Evolutionary conservation across 108 stramenopile genomes (phyloP).

Genomic region (Conticribra weissflogii): DNA sequence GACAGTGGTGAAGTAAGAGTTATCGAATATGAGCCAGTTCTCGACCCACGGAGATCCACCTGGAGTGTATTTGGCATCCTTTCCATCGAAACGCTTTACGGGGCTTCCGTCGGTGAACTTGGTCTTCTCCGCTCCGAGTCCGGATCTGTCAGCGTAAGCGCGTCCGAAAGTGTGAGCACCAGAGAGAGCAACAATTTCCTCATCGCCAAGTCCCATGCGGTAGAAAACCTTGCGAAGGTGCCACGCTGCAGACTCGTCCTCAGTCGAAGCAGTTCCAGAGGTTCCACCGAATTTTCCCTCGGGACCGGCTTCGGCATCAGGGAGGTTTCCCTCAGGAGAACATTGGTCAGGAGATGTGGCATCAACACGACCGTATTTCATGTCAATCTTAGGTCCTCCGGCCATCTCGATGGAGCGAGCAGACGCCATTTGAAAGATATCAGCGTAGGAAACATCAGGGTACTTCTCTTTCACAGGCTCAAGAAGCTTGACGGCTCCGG

Average conservation of each 20-base stretch:
- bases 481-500: conserved; percentile 61
- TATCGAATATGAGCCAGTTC: conserved; percentile 81
- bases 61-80: conserved; percentile 85
- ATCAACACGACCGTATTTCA: conserved; percentile 87
- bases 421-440: conserved; percentile 78
- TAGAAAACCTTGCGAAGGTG: conserved; percentile 94
- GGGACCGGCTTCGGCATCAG: conserved; percentile 79
- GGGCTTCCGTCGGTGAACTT: conserved; percentile 92
- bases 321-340: conserved; percentile 79
- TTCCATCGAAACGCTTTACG: conserved; percentile 82
- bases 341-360: conserved; percentile 46
- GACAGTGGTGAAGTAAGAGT: conserved; percentile 82
- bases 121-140: conserved; percentile 85
- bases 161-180: conserved; percentile 95
- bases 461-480: conserved; percentile 86
- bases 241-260: conserved; percentile 53
- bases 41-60: conserved; percentile 89
- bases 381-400: conserved; percentile 79
- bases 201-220: conserved; percentile 94
- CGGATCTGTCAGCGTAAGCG: conserved; percentile 82
- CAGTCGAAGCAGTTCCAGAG: conserved; percentile 64
- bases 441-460: conserved; percentile 75
- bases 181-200: conserved; percentile 92
- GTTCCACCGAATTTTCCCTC: conserved; percentile 74
- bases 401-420: conserved; percentile 69